phyloP scores from a whole-genome alignment of 2,329 filamentous ascomycete genomes.

The Neofusicoccum parvum region DNA sequence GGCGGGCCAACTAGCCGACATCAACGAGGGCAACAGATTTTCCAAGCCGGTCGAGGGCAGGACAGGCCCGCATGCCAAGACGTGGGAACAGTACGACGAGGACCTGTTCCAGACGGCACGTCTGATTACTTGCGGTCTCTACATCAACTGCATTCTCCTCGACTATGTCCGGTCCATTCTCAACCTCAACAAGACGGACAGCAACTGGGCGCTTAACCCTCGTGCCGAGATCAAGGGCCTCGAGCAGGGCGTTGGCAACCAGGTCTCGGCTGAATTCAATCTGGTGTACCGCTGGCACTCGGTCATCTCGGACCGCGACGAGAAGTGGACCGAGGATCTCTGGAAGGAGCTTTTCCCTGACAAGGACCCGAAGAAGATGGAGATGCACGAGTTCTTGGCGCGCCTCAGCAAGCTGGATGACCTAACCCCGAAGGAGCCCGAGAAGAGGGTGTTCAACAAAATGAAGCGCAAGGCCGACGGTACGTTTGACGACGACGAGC shows the following conservation, averaged over 20 bases:
- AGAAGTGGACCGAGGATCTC: constrained; percentile 72
- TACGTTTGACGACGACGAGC: constrained; percentile 72
- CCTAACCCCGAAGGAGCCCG: constrained; percentile 65
- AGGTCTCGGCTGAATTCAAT: constrained; percentile 87
- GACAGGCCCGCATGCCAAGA: constrained; percentile 29
- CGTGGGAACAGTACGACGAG: constrained; percentile 42
- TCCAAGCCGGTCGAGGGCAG: constrained; percentile 55
- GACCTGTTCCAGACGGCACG: constrained; percentile 56
- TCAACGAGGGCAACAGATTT: constrained; percentile 84
- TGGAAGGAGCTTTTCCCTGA: constrained; percentile 45
- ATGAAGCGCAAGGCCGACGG: constrained; percentile 68
- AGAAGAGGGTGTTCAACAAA: constrained; percentile 67
- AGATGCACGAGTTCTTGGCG: constrained; percentile 61
- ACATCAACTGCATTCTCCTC: constrained; percentile 56
- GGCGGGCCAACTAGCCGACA: constrained; percentile 74
- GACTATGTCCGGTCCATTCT: constrained; percentile 59
- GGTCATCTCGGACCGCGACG: constrained; percentile 73
- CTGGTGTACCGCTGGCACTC: constrained; percentile 88
- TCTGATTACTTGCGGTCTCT: constrained; percentile 55
- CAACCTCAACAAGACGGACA: constrained; percentile 67
- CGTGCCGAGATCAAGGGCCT: constrained; percentile 67
- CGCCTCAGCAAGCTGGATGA: constrained; percentile 66
- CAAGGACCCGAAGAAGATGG: constrained; percentile 58
- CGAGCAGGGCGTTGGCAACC: constrained; percentile 75
- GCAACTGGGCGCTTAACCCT: constrained; percentile 80